Evolutionary conservation across 345 rosid genomes (phyloP).

Genomic region (Bruguiera gymnorhiza): DNA sequence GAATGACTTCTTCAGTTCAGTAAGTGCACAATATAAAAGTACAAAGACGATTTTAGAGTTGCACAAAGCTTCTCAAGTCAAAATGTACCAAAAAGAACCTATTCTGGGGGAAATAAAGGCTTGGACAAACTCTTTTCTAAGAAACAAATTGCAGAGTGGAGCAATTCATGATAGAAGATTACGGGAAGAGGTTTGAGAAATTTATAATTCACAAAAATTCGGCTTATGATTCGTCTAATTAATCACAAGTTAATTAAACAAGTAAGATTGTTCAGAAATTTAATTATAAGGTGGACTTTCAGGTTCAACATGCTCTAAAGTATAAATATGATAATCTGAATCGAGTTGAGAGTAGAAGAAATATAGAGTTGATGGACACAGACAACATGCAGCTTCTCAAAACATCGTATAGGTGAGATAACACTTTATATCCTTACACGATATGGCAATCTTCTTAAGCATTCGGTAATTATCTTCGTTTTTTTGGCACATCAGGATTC

Average conservation of each 20-base stretch:
- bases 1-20: neutral
- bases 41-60: constrained; percentile 11
- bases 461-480: neutral
- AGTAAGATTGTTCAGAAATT: neutral
- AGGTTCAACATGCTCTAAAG: constrained; percentile 18
- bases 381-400: constrained; percentile 8
- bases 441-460: neutral
- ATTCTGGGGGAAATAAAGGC: constrained; percentile 8
- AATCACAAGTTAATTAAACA: neutral
- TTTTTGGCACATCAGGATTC: neutral
- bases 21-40: neutral
- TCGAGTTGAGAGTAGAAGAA: constrained; percentile 9
- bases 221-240: neutral
- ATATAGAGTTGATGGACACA: constrained; percentile 7
- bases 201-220: neutral
- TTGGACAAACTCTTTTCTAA: constrained; percentile 12
- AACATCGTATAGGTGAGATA: constrained; percentile 12
- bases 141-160: neutral
- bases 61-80: constrained; percentile 13
- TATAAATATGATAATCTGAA: constrained; percentile 14
- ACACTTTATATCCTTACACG: neutral
- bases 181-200: constrained; percentile 1
- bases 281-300: neutral
- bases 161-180: neutral
- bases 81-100: constrained; percentile 11